These are phyloP conservation scores for Cylindrotheca closterium DNA, from an alignment of 108 stramenopile genomes.

Conservation along the genomic window DNA sequence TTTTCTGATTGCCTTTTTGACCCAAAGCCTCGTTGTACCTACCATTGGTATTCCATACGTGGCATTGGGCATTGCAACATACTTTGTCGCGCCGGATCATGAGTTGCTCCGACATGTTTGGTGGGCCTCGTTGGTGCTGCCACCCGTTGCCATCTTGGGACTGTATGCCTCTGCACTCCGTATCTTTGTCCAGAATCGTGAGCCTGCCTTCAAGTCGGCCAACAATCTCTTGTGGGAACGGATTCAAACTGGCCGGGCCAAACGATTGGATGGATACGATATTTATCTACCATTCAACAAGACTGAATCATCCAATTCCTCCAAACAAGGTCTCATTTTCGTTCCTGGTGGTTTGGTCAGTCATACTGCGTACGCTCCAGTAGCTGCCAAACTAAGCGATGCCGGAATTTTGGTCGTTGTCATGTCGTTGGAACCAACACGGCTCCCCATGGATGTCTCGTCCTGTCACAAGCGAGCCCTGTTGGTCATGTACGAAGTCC, in stretches of 20 bases:
- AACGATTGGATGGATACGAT: conserved; percentile 5
- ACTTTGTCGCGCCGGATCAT: no score
- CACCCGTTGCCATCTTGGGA: neutral
- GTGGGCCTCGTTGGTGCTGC: neutral
- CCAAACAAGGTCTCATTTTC: conserved; percentile 44
- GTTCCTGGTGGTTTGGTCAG: conserved; percentile 62
- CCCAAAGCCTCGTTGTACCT: neutral
- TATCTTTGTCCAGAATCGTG: conserved; percentile 29
- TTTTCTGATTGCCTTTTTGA: neutral
- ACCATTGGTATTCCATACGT: neutral
- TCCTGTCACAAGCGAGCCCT: conserved; percentile 1
- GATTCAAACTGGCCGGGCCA: conserved; percentile 5
- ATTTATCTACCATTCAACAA: conserved; percentile 9
- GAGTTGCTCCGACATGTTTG: neutral
- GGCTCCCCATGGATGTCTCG: conserved; percentile 3
- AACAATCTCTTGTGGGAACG: conserved; percentile 43
- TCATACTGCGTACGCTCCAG: conserved; percentile 49
- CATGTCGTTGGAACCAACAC: conserved; percentile 38
- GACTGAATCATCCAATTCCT: neutral
- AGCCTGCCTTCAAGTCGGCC: conserved; percentile 57
- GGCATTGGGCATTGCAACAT: neutral
- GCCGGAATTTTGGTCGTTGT: conserved; percentile 46
- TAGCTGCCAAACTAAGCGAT: conserved; percentile 45
- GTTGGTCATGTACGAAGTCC: conserved; percentile 18
- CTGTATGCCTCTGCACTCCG: neutral